phyloP scores from a whole-genome alignment of 768 basidiomycete species.

The Suillus hirtellus region DNA sequence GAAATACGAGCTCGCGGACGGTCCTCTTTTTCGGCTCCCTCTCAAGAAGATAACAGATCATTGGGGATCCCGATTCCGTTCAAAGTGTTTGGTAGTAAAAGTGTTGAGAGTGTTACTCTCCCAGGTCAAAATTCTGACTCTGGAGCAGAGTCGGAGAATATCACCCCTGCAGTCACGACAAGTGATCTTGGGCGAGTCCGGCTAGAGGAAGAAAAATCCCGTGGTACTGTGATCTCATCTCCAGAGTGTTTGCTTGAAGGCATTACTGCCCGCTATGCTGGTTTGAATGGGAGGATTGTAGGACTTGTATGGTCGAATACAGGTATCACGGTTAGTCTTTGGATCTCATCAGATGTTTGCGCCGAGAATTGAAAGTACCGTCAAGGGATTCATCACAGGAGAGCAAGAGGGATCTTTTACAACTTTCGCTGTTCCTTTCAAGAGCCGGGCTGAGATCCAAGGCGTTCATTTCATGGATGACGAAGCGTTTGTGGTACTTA shows the following conservation, averaged over 20 bases:
- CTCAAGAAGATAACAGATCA: slow-evolving; percentile 26
- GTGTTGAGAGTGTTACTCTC: slow-evolving; percentile 44
- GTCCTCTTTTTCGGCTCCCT: slow-evolving; percentile 24
- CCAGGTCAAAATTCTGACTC: slow-evolving; percentile 21
- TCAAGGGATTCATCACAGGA: slow-evolving; percentile 26
- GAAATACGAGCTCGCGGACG: slow-evolving; percentile 17
- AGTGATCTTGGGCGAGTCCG: slow-evolving; percentile 23
- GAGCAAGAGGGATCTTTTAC: slow-evolving; percentile 5
- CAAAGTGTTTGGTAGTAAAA: slow-evolving; percentile 52
- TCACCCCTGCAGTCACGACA: slow-evolving; percentile 17
- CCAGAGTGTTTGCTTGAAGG: slow-evolving; percentile 15
- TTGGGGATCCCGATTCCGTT: slow-evolving; percentile 65
- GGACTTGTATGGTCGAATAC: slow-evolving; percentile 51
- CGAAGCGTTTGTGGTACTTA: slow-evolving; percentile 25
- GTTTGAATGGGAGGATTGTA: slow-evolving; percentile 30
- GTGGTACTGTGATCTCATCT: slow-evolving; percentile 20
- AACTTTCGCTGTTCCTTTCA: slow-evolving; percentile 20
- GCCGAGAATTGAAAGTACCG: background rate
- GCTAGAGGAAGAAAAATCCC: slow-evolving; percentile 26
- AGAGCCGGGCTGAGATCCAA: slow-evolving; percentile 22
- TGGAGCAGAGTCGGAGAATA: slow-evolving; percentile 27
- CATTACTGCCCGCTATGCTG: slow-evolving; percentile 22
- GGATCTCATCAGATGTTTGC: background rate
- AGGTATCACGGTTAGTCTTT: slow-evolving; percentile 28
- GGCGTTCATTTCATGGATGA: slow-evolving; percentile 24